Conservation (phyloP, 2,329 filamentous ascomycete genomes). For the Alternaria incomplexa region DNA sequence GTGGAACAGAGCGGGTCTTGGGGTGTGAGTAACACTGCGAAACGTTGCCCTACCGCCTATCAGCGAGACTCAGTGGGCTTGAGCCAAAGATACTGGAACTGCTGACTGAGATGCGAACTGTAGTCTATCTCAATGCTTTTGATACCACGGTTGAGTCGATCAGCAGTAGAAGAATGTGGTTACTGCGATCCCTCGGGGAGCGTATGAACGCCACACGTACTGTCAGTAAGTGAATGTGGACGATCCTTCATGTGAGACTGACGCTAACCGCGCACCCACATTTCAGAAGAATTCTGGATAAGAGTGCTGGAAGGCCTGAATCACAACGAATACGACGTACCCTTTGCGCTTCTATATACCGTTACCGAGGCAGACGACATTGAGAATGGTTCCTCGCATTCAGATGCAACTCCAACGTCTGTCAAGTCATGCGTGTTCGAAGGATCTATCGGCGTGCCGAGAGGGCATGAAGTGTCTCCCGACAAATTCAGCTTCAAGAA, state of each 20-base stretch:
- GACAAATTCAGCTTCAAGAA: conserved; percentile 36
- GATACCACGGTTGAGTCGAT: conserved; percentile 50
- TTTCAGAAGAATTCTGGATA: conserved; percentile 52
- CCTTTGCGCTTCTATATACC: conserved; percentile 44
- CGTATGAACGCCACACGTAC: conserved; percentile 37
- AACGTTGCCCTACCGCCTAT: neutral
- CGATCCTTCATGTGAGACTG: neutral
- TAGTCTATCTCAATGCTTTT: conserved; percentile 39
- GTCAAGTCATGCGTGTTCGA: conserved; percentile 40
- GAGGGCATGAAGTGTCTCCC: conserved; percentile 37
- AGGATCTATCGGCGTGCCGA: conserved; percentile 41
- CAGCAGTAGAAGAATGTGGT: conserved; percentile 46
- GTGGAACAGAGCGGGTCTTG: conserved; percentile 43
- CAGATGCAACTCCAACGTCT: conserved; percentile 31
- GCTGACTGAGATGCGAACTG: neutral
- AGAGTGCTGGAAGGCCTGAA: conserved; percentile 58
- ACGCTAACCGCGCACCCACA: neutral
- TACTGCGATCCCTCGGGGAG: conserved; percentile 49
- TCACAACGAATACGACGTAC: conserved; percentile 43
- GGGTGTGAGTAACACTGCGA: conserved; percentile 24
- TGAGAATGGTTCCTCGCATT: conserved; percentile 27
- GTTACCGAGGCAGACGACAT: conserved; percentile 36
- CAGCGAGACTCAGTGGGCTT: neutral
- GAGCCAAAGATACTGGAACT: conserved; percentile 21
- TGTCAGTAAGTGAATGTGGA: conserved; percentile 11